phyloP scores from a whole-genome alignment of 1,284 basidiomycete species.

The Pisolithus thermaeus region DNA sequence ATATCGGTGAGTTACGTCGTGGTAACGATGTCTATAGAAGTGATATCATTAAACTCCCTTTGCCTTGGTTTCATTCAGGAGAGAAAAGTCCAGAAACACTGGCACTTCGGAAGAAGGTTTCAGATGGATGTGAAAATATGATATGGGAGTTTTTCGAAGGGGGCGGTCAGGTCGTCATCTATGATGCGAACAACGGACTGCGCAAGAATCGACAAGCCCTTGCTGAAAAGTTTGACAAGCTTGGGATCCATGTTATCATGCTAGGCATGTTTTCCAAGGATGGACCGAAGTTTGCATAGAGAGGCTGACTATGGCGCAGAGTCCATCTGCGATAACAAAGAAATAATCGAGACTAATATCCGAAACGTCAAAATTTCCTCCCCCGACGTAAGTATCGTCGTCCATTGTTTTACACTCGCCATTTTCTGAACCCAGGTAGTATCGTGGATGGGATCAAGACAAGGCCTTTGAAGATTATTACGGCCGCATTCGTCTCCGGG shows the following conservation, averaged over 20 bases:
- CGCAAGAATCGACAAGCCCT: constrained; percentile 62
- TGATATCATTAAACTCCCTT: constrained; percentile 1
- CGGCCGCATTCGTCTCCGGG: constrained; percentile 82
- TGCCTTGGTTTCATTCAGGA: constrained; percentile 35
- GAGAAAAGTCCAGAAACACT: constrained; percentile 78
- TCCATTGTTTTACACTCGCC: neutral
- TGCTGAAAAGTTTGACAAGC: constrained; percentile 79
- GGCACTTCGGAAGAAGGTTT: constrained; percentile 67
- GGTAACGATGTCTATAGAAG: neutral
- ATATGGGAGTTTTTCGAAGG: constrained; percentile 87
- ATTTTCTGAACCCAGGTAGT: constrained; percentile 43
- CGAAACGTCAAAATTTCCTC: constrained; percentile 97
- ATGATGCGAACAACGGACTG: constrained; percentile 97
- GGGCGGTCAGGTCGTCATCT: constrained; percentile 94
- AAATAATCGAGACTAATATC: constrained; percentile 93
- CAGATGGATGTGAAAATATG: constrained; percentile 77
- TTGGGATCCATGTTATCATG: constrained; percentile 87
- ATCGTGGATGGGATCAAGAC: constrained; percentile 89
- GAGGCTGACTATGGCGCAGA: constrained; percentile 41
- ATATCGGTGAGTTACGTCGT: constrained; percentile 49
- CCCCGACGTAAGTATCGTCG: constrained; percentile 68
- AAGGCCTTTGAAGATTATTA: constrained; percentile 91
- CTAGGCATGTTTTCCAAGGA: constrained; percentile 57
- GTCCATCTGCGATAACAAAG: constrained; percentile 81
- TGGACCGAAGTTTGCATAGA: neutral